These are phyloP conservation scores for Clavispora carvajalis DNA, from an alignment of 805 yeast species.

Conservation along the genomic window DNA sequence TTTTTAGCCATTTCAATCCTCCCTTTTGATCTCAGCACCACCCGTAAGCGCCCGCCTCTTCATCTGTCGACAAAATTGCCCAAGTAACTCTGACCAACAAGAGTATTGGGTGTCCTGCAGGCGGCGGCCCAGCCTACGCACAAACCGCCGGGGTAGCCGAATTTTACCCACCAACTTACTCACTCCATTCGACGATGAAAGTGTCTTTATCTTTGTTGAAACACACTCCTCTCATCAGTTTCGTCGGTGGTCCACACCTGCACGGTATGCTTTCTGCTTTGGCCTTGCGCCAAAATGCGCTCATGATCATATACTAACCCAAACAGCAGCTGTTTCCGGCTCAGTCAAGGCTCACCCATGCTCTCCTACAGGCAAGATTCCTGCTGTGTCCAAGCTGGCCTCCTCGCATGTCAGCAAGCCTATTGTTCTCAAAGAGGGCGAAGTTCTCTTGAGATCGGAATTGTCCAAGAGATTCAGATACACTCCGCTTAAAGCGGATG, in stretches of 20 bases:
- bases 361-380: slow-evolving; percentile 42
- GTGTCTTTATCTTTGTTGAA: slow-evolving; percentile 27
- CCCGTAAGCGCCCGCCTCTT: too few species aligned
- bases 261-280: slow-evolving; percentile 11
- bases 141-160: slow-evolving; percentile 2
- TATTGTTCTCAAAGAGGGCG: slow-evolving; percentile 38
- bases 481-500: slow-evolving; percentile 54
- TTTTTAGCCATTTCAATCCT: too few species aligned
- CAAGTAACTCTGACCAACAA: background rate
- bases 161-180: background rate
- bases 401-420: slow-evolving; percentile 27
- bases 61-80: too few species aligned
- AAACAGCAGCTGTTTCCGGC: slow-evolving; percentile 10
- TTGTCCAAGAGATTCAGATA: slow-evolving; percentile 75
- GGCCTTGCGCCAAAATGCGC: background rate
- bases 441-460: slow-evolving; percentile 50
- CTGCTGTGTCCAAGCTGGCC: slow-evolving; percentile 18
- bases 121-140: background rate
- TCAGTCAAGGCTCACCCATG: slow-evolving; percentile 27
- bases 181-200: slow-evolving; percentile 22
- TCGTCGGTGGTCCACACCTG: slow-evolving; percentile 77
- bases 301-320: background rate
- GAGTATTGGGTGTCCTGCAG: background rate
- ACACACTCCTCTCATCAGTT: slow-evolving; percentile 72
- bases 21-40: too few species aligned